Percentiles rank a stretch among this genome's conserved stretches.
phyloP scores from a whole-genome alignment of 495 filamentous ascomycete genomes.

The Terfezia claveryi region DNA sequence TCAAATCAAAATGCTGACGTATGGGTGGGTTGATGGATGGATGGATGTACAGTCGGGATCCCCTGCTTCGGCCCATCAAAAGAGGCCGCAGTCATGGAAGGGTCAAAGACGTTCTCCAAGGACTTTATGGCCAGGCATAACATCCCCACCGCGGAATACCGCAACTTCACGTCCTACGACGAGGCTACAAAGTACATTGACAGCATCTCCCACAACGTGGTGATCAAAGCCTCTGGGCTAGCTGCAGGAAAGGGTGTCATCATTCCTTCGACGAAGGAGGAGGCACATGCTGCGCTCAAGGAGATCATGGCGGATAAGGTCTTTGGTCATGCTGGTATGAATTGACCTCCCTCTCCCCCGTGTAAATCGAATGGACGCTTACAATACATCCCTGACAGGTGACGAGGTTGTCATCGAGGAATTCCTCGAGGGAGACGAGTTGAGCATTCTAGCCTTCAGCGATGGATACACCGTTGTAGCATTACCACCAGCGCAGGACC shows the following conservation, averaged over 20 bases:
- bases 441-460: constrained; percentile 75
- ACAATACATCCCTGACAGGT: constrained; percentile 2
- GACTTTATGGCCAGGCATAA: constrained; percentile 87
- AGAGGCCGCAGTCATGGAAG: constrained; percentile 76
- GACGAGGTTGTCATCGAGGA: constrained; percentile 94
- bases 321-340: constrained; percentile 56
- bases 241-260: constrained; percentile 88
- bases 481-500: constrained; percentile 85
- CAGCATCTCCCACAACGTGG: constrained; percentile 47
- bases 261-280: constrained; percentile 55
- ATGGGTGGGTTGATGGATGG: neutral
- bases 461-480: constrained; percentile 71
- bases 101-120: constrained; percentile 89
- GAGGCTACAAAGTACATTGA: constrained; percentile 57
- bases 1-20: constrained; percentile 5
- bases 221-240: constrained; percentile 73
- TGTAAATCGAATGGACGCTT: neutral
- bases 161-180: constrained; percentile 69
- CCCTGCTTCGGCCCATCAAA: constrained; percentile 71
- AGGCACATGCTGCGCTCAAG: constrained; percentile 58
- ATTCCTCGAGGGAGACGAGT: constrained; percentile 72
- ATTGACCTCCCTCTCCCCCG: neutral
- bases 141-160: constrained; percentile 78
- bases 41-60: constrained; percentile 35
- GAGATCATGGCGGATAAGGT: constrained; percentile 78